These are phyloP conservation scores for Zalerion maritima DNA, from an alignment of 495 filamentous ascomycete species.

Conservation along the genomic window DNA sequence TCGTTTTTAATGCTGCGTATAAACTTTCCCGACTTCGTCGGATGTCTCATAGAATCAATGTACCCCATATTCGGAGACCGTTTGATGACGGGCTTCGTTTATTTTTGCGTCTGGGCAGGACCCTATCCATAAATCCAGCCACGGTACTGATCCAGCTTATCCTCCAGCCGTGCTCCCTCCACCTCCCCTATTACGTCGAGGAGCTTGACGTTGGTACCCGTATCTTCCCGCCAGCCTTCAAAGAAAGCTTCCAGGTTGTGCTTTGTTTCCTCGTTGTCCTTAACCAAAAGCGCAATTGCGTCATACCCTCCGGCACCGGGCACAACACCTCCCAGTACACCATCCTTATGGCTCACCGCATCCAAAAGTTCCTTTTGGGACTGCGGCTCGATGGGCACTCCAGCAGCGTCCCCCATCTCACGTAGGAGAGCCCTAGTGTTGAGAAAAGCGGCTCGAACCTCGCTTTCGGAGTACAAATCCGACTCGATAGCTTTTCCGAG, in stretches of 20 bases:
- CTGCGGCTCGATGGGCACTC: constrained; percentile 80
- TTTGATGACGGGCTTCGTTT: too few relatives aligned
- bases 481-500: constrained; percentile 37
- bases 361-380: constrained; percentile 77
- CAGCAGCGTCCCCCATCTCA: constrained; percentile 56
- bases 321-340: constrained; percentile 82
- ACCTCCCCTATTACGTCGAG: constrained; percentile 76
- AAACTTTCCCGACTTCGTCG: too few relatives aligned
- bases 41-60: too few relatives aligned
- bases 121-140: constrained; percentile 44
- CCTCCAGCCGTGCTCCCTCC: constrained; percentile 63
- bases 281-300: constrained; percentile 68
- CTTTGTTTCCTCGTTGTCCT: constrained; percentile 56
- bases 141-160: constrained; percentile 40
- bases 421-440: constrained; percentile 42
- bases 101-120: too few relatives aligned
- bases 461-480: constrained; percentile 14
- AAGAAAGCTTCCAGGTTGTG: constrained; percentile 47
- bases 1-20: too few relatives aligned
- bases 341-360: constrained; percentile 46
- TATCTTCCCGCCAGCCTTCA: constrained; percentile 46
- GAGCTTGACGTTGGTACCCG: constrained; percentile 58
- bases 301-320: constrained; percentile 93
- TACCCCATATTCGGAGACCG: too few relatives aligned
- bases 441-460: constrained; percentile 21